Conservation (phyloP, 2,329 filamentous ascomycete species). For the Parafenestella ontariensis region DNA sequence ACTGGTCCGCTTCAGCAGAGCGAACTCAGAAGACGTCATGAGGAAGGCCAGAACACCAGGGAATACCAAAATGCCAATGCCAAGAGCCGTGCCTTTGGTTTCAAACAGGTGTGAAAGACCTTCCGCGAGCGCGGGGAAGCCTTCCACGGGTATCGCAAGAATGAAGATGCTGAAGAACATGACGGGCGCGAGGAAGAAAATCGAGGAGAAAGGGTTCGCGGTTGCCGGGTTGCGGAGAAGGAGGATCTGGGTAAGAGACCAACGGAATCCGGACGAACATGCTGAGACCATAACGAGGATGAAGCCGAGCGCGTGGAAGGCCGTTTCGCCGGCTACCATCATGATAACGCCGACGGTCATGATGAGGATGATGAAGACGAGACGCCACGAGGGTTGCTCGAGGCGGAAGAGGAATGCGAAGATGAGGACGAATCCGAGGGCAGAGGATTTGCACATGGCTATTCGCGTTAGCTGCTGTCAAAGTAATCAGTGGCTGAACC, state of each 20-base stretch:
- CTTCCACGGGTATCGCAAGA: conserved; percentile 87
- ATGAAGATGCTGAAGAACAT: conserved; percentile 87
- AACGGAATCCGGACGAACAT: conserved; percentile 95
- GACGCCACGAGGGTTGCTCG: conserved; percentile 83
- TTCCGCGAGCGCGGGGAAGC: conserved; percentile 69
- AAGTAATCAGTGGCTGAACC: conserved; percentile 14
- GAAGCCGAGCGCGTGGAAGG: conserved; percentile 87
- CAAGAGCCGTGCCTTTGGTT: conserved; percentile 71
- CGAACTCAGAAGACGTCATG: conserved; percentile 97
- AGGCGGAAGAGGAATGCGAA: conserved; percentile 95
- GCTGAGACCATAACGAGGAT: conserved; percentile 90
- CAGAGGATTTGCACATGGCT: conserved; percentile 98
- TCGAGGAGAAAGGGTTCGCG: conserved; percentile 93
- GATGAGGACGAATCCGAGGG: conserved; percentile 89
- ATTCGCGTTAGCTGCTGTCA: conserved; percentile 22
- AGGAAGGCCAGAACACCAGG: conserved; percentile 90
- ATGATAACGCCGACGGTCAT: conserved; percentile 96
- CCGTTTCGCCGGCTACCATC: conserved; percentile 96
- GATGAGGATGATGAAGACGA: conserved; percentile 84
- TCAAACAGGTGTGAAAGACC: conserved; percentile 70
- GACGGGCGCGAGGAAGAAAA: conserved; percentile 95
- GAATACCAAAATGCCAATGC: conserved; percentile 80
- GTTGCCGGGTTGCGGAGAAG: conserved; percentile 93
- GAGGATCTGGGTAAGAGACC: conserved; percentile 97
- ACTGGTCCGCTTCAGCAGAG: conserved; percentile 89